Evolutionary conservation across 495 filamentous ascomycete genomes (phyloP).

Genomic region (Glarea lozoyensis): DNA sequence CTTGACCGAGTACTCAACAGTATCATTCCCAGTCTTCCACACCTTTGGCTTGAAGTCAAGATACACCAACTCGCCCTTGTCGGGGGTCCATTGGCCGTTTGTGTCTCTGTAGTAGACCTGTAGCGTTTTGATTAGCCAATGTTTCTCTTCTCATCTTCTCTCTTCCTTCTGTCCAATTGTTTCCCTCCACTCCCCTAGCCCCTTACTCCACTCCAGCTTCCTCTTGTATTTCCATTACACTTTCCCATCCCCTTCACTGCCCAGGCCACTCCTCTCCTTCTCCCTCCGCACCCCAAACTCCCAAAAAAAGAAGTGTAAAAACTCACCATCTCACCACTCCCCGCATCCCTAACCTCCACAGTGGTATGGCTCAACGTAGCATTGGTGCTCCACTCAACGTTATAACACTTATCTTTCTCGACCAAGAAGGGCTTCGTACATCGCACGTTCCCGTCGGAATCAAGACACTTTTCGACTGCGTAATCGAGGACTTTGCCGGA

Average conservation of each 20-base stretch:
- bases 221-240: no score
- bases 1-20: slow-evolving; percentile 28
- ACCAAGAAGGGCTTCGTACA: slow-evolving; percentile 30
- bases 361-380: slow-evolving; percentile 30
- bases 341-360: slow-evolving; percentile 29
- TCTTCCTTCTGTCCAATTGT: no score
- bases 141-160: no score
- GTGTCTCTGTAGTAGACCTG: slow-evolving; percentile 34
- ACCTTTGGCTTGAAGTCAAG: slow-evolving; percentile 35
- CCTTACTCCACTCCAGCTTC: no score
- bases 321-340: slow-evolving; percentile 27
- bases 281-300: no score
- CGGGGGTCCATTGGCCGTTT: slow-evolving; percentile 29
- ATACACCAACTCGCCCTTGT: slow-evolving; percentile 30
- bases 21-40: slow-evolving; percentile 27
- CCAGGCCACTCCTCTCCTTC: no score
- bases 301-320: no score
- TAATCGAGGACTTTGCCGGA: slow-evolving; percentile 27
- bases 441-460: slow-evolving; percentile 23
- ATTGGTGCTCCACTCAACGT: slow-evolving; percentile 28
- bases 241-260: no score
- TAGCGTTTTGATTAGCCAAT: no score
- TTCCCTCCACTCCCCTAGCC: no score
- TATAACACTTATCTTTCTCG: slow-evolving; percentile 25
- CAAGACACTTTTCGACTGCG: slow-evolving; percentile 26